Evolutionary conservation across 2,329 filamentous ascomycete genomes (phyloP).

Genomic region (Bipolaris zeicola): DNA sequence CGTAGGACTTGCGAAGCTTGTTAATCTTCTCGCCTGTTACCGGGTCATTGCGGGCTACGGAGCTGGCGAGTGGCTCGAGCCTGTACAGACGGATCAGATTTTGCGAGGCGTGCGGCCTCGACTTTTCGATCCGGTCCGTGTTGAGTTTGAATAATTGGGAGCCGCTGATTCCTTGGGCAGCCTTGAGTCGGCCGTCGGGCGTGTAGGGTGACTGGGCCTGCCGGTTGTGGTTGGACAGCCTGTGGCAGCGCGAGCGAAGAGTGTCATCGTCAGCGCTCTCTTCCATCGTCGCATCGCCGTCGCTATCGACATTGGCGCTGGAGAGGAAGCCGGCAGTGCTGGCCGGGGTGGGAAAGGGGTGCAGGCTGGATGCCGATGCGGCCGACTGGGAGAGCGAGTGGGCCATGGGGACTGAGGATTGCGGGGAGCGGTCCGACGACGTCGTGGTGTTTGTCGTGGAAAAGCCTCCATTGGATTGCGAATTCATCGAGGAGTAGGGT

Average conservation of each 20-base stretch:
- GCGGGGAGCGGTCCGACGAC: conserved; percentile 47
- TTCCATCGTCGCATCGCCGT: conserved; percentile 52
- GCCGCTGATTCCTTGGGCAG: conserved; percentile 39
- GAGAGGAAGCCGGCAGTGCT: conserved; percentile 44
- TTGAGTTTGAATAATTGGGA: conserved; percentile 45
- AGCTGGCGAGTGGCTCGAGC: conserved; percentile 61
- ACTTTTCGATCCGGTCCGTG: conserved; percentile 48
- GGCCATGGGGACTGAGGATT: conserved; percentile 50
- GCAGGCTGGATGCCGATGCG: conserved; percentile 36
- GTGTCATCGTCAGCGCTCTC: conserved; percentile 41
- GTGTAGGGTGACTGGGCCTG: conserved; percentile 39
- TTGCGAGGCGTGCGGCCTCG: conserved; percentile 62
- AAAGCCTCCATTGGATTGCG: conserved; percentile 48
- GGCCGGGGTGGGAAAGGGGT: conserved; percentile 47
- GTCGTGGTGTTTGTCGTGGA: conserved; percentile 34
- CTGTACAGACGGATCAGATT: conserved; percentile 66
- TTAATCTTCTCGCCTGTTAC: conserved; percentile 69
- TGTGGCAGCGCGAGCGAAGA: conserved; percentile 43
- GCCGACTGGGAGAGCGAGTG: conserved; percentile 43
- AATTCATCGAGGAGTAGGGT: conserved; percentile 55
- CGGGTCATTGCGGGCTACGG: conserved; percentile 64
- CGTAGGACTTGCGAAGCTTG: conserved; percentile 64
- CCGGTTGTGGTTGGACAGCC: conserved; percentile 56
- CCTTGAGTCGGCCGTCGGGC: conserved; percentile 33
- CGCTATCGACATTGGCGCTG: conserved; percentile 46